Evolutionary conservation across 1,139 yeast genomes (phyloP).

Genomic region (Saccharomyces pastorianus): DNA sequence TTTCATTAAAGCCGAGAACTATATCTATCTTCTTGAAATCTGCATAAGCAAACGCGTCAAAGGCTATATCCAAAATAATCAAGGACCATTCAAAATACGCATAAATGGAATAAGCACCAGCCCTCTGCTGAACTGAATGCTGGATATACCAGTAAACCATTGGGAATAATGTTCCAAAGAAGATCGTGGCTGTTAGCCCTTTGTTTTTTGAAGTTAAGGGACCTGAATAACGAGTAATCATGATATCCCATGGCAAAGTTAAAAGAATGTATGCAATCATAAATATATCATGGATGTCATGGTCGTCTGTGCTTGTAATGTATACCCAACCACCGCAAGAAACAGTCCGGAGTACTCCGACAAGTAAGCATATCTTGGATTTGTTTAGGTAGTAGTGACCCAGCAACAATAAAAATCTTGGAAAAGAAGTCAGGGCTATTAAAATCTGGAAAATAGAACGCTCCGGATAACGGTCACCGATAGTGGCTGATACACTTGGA

Average conservation of each 20-base stretch:
- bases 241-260: constrained; percentile 84
- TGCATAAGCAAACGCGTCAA: constrained; percentile 68
- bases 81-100: constrained; percentile 94
- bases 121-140: constrained; percentile 75
- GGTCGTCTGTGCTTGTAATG: constrained; percentile 93
- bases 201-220: constrained; percentile 36
- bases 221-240: constrained; percentile 50
- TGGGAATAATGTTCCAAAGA: constrained; percentile 69
- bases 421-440: constrained; percentile 72
- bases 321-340: constrained; percentile 99
- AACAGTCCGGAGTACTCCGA: constrained; percentile 75
- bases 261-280: constrained; percentile 85
- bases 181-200: constrained; percentile 50
- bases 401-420: constrained; percentile 67
- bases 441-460: constrained; percentile 83
- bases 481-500: constrained; percentile 93
- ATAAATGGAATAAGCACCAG: constrained; percentile 94
- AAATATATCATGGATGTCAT: constrained; percentile 89
- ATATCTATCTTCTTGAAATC: constrained; percentile 48
- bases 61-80: constrained; percentile 71
- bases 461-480: constrained; percentile 95
- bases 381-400: constrained; percentile 42
- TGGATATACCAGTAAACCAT: constrained; percentile 83
- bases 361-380: constrained; percentile 30
- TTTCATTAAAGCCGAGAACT: constrained; percentile 9